Conservation (phyloP, 208 protist genomes). For the Crithidia mellificae region DNA sequence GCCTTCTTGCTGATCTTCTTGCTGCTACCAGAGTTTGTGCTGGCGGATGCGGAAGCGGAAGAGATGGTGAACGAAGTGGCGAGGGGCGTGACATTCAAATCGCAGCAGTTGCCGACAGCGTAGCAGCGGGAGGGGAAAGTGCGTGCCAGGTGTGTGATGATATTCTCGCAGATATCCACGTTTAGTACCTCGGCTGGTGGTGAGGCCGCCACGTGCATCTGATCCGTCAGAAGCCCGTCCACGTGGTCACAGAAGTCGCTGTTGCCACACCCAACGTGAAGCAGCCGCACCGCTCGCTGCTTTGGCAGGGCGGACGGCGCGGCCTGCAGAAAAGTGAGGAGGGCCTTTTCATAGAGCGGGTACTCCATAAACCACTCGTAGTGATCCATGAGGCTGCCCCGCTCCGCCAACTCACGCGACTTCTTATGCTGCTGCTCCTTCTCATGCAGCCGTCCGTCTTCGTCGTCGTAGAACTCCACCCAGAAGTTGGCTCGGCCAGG, state of each 20-base stretch:
- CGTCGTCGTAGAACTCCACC: slow-evolving; percentile 57
- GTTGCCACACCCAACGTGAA: slow-evolving; percentile 70
- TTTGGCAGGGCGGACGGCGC: background rate
- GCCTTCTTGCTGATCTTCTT: background rate
- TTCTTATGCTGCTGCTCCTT: slow-evolving; percentile 43
- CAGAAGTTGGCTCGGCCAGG: slow-evolving; percentile 55
- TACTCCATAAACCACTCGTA: slow-evolving; percentile 79
- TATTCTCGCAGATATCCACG: slow-evolving; percentile 56
- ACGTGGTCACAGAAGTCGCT: slow-evolving; percentile 62
- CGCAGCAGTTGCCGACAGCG: slow-evolving; percentile 58
- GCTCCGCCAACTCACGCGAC: slow-evolving; percentile 27
- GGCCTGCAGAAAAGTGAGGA: slow-evolving; percentile 13
- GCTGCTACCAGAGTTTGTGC: background rate
- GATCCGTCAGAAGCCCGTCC: background rate
- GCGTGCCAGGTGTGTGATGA: slow-evolving; percentile 35
- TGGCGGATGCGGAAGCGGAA: background rate
- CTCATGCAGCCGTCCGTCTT: slow-evolving; percentile 32
- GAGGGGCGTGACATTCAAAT: slow-evolving; percentile 20
- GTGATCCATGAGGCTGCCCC: slow-evolving; percentile 51
- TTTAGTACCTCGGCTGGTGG: slow-evolving; percentile 43
- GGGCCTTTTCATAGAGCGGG: slow-evolving; percentile 34
- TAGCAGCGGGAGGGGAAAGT: slow-evolving; percentile 40
- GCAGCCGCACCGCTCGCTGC: slow-evolving; percentile 16
- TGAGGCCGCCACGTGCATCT: background rate
- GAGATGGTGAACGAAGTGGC: no score